These are phyloP conservation scores for Penicillium herquei DNA, from an alignment of 495 filamentous ascomycete genomes.

Conservation along the genomic window DNA sequence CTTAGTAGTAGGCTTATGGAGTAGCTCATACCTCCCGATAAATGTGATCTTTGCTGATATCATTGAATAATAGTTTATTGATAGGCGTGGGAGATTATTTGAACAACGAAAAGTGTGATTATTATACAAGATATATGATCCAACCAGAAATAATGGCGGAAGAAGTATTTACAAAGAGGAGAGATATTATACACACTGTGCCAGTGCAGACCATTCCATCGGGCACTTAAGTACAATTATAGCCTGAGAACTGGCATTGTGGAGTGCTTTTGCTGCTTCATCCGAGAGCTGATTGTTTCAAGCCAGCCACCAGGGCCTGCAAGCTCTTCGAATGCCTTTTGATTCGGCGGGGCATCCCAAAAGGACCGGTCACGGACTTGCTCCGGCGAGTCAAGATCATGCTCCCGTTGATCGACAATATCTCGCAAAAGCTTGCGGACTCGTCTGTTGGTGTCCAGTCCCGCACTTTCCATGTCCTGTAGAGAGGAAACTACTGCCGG, in stretches of 20 bases:
- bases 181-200: too few relatives aligned
- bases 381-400: conserved; percentile 16
- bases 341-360: conserved; percentile 41
- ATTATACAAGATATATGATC: too few relatives aligned
- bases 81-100: too few relatives aligned
- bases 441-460: conserved; percentile 58
- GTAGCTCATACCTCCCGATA: too few relatives aligned
- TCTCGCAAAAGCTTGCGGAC: conserved; percentile 51
- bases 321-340: conserved; percentile 31
- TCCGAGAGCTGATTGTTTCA: conserved; percentile 1
- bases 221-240: background rate
- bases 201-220: too few relatives aligned
- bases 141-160: too few relatives aligned
- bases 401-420: conserved; percentile 25
- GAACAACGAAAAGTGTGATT: too few relatives aligned
- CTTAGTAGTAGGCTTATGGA: too few relatives aligned
- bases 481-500: conserved; percentile 59
- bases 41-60: too few relatives aligned
- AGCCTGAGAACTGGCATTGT: background rate
- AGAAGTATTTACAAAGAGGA: too few relatives aligned
- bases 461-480: conserved; percentile 73
- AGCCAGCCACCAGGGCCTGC: conserved; percentile 32
- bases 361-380: conserved; percentile 20
- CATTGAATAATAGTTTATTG: too few relatives aligned
- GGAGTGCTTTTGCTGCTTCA: background rate